These are phyloP conservation scores for Pyrus bretschneideri DNA, from an alignment of 306 rosid species.

Conservation along the genomic window DNA sequence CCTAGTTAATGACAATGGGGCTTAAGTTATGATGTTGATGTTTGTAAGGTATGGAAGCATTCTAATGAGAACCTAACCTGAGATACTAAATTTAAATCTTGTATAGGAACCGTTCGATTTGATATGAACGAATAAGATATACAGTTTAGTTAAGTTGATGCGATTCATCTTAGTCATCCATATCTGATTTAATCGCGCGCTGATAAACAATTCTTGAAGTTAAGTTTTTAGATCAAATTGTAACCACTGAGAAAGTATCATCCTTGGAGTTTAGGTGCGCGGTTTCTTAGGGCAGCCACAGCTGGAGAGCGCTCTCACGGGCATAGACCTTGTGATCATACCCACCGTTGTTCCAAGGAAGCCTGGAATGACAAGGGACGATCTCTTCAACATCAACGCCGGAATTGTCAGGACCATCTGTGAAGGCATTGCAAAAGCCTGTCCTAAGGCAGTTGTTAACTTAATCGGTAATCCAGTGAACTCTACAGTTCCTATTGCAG, in stretches of 20 bases:
- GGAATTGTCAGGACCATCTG: conserved; percentile 85
- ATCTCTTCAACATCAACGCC: conserved; percentile 85
- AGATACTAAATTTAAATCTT: not conserved
- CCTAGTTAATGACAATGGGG: not conserved
- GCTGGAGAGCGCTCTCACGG: conserved; percentile 82
- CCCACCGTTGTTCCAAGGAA: conserved; percentile 95
- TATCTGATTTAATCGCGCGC: not conserved
- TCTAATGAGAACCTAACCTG: not conserved
- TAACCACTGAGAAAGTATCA: not conserved
- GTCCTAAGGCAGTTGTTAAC: conserved; percentile 87
- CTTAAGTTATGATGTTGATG: not conserved
- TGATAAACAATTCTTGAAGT: not conserved
- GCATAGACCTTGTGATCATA: conserved; percentile 79
- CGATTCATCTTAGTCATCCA: too few relatives aligned
- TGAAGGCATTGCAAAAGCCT: conserved; percentile 74
- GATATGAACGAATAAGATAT: not conserved
- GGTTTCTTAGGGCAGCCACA: conserved; percentile 81
- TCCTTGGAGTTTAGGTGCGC: conserved; percentile 48
- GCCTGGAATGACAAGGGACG: conserved; percentile 99
- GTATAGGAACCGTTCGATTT: not conserved
- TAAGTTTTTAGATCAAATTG: too few relatives aligned
- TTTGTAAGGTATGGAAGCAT: not conserved
- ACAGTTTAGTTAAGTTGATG: not conserved
- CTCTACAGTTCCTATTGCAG: conserved; percentile 90
- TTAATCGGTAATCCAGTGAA: conserved; percentile 96